These are phyloP conservation scores for Debaryomyces hansenii DNA, from an alignment of 805 yeast species.

Conservation along the genomic window DNA sequence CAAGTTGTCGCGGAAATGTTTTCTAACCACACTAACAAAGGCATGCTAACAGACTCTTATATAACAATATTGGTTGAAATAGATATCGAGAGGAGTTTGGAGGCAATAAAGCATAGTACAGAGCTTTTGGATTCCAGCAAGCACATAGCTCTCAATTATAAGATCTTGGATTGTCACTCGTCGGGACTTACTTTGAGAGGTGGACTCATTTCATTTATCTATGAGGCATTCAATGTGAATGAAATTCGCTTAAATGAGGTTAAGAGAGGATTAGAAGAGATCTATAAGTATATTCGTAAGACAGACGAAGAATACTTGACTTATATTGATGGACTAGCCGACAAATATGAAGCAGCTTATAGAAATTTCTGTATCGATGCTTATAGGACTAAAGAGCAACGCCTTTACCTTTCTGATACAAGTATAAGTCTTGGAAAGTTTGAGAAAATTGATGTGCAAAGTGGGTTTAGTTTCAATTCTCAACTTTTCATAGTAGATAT, in stretches of 20 bases:
- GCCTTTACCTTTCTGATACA: background rate
- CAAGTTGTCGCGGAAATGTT: slow-evolving; percentile 1
- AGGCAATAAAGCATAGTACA: background rate
- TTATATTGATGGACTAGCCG: background rate
- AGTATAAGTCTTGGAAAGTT: background rate
- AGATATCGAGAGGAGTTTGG: background rate
- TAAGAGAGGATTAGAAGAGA: background rate
- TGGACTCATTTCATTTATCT: background rate
- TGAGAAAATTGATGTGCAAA: slow-evolving; percentile 1
- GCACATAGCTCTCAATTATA: background rate
- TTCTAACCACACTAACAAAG: background rate
- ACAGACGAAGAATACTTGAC: background rate
- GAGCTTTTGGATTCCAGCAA: background rate
- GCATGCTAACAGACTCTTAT: slow-evolving; percentile 1
- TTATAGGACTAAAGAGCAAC: background rate
- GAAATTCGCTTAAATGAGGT: background rate
- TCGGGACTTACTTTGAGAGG: background rate
- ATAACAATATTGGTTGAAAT: background rate
- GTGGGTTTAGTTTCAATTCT: background rate
- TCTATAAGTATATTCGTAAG: background rate
- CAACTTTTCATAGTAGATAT: background rate
- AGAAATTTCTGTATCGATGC: background rate
- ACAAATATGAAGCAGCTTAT: no score
- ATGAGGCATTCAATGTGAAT: background rate
- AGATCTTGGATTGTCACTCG: background rate